Evolutionary conservation across 2,329 filamentous ascomycete species (phyloP), one percentile per base, ranked within the genome.

Genomic region (Fusarium compactum): DNA sequence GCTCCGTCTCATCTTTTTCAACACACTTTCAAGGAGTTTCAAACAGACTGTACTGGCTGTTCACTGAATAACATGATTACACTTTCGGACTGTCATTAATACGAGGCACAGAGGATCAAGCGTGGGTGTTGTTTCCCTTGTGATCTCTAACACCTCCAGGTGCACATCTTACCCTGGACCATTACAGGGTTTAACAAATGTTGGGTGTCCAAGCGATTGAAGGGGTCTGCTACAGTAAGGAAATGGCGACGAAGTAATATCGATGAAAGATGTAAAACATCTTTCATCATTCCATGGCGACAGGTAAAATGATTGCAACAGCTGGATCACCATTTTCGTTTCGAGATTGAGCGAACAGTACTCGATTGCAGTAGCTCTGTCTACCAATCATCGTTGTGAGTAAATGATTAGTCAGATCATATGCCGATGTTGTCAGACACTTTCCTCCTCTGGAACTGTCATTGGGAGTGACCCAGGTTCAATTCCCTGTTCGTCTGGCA

Each of bases 401-500:
- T 34, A 59, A 63, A 38, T 63, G 58, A 59, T 63, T 63, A 63
- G 61, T 64, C 59, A 60, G 63, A 64, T 45, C 32, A 64, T 57
- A 64, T 51, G 63, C 56, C 67, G 56, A 9, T 38, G 16, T 38
- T 38, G 34, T 69, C 69, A 70, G 62, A 52, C 67, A 24, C 18
- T 24, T 50, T 43, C 53, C 9, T 27, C 2, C 12, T 18, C 2
- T 15, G 3, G 38, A 29, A 27, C n/a, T 7, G 18, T 64, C 24
- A 27, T 27, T 65, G 65, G 27, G 27, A 69, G 66, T 66, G 60
- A 61, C 56, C 61, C 65, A 66, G 66, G 66, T 69, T 70, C 66
- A 61, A 69, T 62, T 69, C 66, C 65, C 66, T 69, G 66, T 66
- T 69, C 55, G 66, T 70, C 66, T 62, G 69, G 44, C 0, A 20